A percentile compares a stretch with the other conserved stretches of the same genome.
Evolutionary conservation across 176 grass and related monocot genomes (phyloP).

Genomic region (Oryza longistaminata): DNA sequence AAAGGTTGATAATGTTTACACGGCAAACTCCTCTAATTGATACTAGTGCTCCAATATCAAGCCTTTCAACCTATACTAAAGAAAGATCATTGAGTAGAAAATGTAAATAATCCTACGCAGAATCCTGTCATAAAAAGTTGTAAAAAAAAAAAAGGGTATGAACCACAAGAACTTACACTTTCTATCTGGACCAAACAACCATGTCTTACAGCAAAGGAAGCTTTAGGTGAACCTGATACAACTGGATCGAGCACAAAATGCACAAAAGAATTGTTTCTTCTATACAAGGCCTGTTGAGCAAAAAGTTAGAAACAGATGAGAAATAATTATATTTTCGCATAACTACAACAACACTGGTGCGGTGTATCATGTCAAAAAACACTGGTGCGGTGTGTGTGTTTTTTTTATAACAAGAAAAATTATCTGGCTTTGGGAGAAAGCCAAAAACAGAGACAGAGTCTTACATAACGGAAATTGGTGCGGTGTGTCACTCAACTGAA

Average conservation of each 20-base stretch:
- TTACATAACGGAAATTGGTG: too few relatives aligned
- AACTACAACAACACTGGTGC: conserved; percentile 1
- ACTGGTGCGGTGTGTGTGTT: neutral
- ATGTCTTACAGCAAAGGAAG: conserved; percentile 81
- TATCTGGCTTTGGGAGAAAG: too few relatives aligned
- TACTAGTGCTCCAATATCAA: conserved; percentile 81
- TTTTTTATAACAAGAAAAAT: too few relatives aligned
- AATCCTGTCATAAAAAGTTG: conserved; percentile 23
- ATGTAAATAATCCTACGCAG: conserved; percentile 8
- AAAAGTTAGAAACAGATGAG: conserved; percentile 37
- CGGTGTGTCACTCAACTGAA: neutral
- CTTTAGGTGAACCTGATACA: conserved; percentile 52
- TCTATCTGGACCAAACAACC: conserved; percentile 87
- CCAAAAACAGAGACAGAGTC: too few relatives aligned
- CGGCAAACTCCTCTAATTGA: conserved; percentile 86
- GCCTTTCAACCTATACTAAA: conserved; percentile 76
- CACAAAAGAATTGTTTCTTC: conserved; percentile 73
- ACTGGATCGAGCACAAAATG: conserved; percentile 92
- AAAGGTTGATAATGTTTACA: conserved; percentile 76
- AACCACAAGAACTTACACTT: conserved; percentile 60
- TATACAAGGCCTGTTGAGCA: conserved; percentile 57
- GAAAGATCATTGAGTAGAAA: conserved; percentile 43
- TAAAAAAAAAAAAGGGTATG: neutral
- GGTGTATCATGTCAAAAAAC: too few relatives aligned
- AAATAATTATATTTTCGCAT: neutral